These are phyloP conservation scores for Cucurbita pepo DNA, from an alignment of 306 rosid species.

Conservation along the genomic window DNA sequence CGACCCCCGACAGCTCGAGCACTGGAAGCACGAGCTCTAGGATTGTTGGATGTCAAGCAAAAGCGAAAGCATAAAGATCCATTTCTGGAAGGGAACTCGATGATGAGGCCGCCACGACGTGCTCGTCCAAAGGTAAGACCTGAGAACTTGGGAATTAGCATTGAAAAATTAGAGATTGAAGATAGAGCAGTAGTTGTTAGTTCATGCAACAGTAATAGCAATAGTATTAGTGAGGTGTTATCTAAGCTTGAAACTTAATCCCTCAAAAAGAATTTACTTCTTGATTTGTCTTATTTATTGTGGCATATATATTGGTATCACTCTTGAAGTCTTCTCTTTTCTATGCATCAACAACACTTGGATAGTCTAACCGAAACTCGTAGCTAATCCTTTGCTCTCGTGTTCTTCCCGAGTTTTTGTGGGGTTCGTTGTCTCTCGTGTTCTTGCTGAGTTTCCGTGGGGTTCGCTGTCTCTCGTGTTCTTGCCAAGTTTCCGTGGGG, in stretches of 20 bases:
- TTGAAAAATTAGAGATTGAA: background rate
- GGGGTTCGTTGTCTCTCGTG: no score
- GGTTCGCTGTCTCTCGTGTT: no score
- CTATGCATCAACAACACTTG: background rate
- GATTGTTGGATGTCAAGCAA: conserved; percentile 68
- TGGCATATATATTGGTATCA: background rate
- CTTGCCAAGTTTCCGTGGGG: no score
- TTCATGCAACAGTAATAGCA: background rate
- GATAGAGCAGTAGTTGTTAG: conserved; percentile 1
- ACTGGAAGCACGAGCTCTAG: conserved; percentile 78
- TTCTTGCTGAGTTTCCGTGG: no score
- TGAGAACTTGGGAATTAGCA: background rate
- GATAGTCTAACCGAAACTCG: background rate
- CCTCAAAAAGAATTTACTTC: background rate
- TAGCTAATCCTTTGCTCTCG: background rate
- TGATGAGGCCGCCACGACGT: background rate
- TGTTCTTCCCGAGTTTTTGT: background rate
- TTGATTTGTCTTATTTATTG: background rate
- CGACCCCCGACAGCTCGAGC: conserved; percentile 69
- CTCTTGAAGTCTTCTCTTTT: background rate
- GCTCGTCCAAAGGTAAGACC: background rate
- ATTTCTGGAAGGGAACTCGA: background rate
- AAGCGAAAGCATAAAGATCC: conserved; percentile 41
- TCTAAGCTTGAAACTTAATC: background rate
- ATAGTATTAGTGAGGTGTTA: background rate